These are phyloP conservation scores for Solanum pinnatisectum DNA, from an alignment of 257 asterid genomes.

Conservation along the genomic window DNA sequence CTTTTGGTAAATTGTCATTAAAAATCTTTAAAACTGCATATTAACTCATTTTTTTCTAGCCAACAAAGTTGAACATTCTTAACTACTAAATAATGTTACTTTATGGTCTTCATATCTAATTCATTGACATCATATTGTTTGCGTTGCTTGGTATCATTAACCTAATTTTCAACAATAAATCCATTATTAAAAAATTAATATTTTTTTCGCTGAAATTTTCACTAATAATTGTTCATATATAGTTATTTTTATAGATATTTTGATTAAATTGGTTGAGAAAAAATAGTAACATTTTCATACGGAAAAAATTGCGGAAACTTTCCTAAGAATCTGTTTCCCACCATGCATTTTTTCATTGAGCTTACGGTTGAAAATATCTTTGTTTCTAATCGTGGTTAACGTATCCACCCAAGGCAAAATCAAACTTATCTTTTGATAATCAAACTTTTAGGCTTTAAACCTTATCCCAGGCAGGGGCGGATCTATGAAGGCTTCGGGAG, in stretches of 20 bases:
- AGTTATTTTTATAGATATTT: too few species aligned
- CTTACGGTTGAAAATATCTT: too few species aligned
- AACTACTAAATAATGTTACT: not conserved
- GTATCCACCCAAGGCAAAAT: not conserved
- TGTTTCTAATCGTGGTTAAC: not conserved
- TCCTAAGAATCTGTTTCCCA: fast-evolving
- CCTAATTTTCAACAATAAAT: not conserved
- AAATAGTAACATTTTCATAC: not conserved
- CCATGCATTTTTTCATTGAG: too few species aligned
- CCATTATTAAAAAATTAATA: too few species aligned
- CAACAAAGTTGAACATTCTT: not conserved
- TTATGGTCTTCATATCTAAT: not conserved
- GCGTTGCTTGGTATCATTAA: not conserved
- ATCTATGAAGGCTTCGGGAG: too few species aligned
- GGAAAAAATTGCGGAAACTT: too few species aligned
- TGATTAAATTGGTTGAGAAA: not conserved
- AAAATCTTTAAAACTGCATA: not conserved
- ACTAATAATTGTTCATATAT: fast-evolving
- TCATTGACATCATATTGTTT: not conserved
- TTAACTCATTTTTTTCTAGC: not conserved
- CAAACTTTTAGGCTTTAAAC: not conserved
- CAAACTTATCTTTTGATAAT: not conserved
- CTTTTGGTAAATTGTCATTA: not conserved
- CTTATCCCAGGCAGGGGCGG: not conserved
- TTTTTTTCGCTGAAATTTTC: too few species aligned